Evolutionary conservation across 352 stramenopile species (phyloP), one percentile per base, ranked within the genome.

Genomic region (Pythium chondricola): DNA sequence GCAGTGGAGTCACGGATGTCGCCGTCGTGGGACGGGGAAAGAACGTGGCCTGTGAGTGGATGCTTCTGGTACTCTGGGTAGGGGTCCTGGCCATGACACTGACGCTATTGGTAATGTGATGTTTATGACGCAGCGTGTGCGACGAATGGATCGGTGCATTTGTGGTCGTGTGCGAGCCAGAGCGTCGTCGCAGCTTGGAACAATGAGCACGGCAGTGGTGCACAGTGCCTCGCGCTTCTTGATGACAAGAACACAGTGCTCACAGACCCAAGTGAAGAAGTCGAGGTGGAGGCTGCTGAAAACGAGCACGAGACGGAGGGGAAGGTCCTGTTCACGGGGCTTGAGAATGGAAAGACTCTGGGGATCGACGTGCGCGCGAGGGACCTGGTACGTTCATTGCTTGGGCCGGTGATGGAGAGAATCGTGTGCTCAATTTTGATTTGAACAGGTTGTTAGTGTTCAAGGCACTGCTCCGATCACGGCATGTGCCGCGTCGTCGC

Each of bases 11-110:
- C 18, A 62, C 71, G 38, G 75, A 86, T 51, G 50, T 75, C 3
- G 74, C 61, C 2, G 83, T 91, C 40, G 43, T 91, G 35, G 79
- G 79, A 31, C 63, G 63, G 33, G 79, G 79, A 20, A 62, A 70
- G 18, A 85, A 91, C 39, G 72, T 91, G 22, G 41, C 84, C n/a
- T 91, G 78, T 90, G 67, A 53, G 71, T 71, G 24, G 29, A 26
- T 20, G 22, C n/a, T 52, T 30, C 30, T 52, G 39, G 6, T 45
- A 21, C 5, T 36, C 4, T 47, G 25, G 16, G n/a, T n/a, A n/a
- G n/a, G n/a, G n/a, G n/a, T n/a, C n/a, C n/a, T 48, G 11, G 27
- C 1, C 33, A 11, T 26, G 13, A n/a, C n/a, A n/a, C n/a, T n/a
- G n/a, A n/a, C n/a, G n/a, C n/a, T n/a, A n/a, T n/a, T n/a, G n/a